phyloP scores from a whole-genome alignment of 1,284 basidiomycete genomes.

The Cutaneotrichosporon cutaneum region DNA sequence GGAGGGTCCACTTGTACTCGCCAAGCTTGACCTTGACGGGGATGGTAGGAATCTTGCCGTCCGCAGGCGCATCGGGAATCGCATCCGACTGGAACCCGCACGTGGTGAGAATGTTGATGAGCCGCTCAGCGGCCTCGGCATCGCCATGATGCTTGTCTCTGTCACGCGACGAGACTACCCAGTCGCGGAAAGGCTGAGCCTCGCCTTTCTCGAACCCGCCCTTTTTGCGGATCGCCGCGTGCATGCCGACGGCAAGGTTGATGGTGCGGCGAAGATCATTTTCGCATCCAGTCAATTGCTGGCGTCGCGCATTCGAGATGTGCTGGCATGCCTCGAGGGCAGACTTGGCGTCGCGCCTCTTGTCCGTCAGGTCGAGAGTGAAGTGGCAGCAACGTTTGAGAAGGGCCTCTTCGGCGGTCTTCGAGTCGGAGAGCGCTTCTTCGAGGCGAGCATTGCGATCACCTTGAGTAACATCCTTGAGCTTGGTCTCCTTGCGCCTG shows the following conservation, averaged over 20 bases:
- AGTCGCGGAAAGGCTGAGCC: conserved; percentile 43
- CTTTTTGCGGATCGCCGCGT: conserved; percentile 40
- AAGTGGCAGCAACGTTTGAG: conserved; percentile 93
- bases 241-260: conserved; percentile 61
- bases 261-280: conserved; percentile 68
- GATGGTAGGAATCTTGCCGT: conserved; percentile 32
- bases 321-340: conserved; percentile 89
- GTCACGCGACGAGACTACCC: conserved; percentile 41
- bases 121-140: conserved; percentile 55
- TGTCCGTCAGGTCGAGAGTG: conserved; percentile 66
- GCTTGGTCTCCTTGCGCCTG: conserved; percentile 75
- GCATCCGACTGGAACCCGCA: conserved; percentile 32
- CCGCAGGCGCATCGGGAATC: conserved; percentile 47
- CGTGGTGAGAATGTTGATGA: conserved; percentile 54
- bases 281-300: conserved; percentile 76
- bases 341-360: conserved; percentile 55
- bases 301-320: conserved; percentile 76
- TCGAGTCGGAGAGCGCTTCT: conserved; percentile 82
- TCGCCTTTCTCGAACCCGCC: conserved; percentile 31
- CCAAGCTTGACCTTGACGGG: conserved; percentile 34
- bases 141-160: conserved; percentile 59
- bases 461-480: conserved; percentile 56
- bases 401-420: conserved; percentile 84
- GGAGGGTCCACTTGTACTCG: conserved; percentile 73
- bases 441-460: conserved; percentile 86